phyloP scores from a whole-genome alignment of 495 filamentous ascomycete genomes.

The Talaromyces borbonicus region DNA sequence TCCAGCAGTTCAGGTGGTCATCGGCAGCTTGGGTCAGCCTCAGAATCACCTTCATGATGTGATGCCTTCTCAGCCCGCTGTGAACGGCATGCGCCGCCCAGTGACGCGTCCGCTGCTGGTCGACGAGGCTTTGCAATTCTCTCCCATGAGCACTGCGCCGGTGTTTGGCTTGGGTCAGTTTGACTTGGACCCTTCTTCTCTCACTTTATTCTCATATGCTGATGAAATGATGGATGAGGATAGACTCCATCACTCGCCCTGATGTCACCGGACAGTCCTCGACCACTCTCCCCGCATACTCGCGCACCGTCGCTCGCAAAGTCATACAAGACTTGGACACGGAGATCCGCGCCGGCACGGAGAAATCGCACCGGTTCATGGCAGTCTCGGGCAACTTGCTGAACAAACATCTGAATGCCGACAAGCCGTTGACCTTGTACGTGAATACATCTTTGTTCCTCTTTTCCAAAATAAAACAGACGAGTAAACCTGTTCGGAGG shows the following conservation, averaged over 20 bases:
- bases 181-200: constrained; percentile 7
- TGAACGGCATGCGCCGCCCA: constrained; percentile 13
- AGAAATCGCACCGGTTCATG: constrained; percentile 32
- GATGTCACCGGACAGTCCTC: constrained; percentile 34
- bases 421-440: constrained; percentile 65
- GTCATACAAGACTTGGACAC: constrained; percentile 29
- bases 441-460: constrained; percentile 14
- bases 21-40: constrained; percentile 29
- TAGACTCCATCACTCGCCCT: constrained; percentile 30
- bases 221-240: too few species aligned
- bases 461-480: too few species aligned
- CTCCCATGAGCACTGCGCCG: constrained; percentile 80
- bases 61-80: background rate
- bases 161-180: constrained; percentile 71
- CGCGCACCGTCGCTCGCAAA: constrained; percentile 35
- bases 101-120: constrained; percentile 46
- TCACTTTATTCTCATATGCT: constrained; percentile 6
- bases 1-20: constrained; percentile 36
- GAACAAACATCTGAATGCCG: constrained; percentile 51
- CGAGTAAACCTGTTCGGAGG: too few species aligned
- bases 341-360: constrained; percentile 28
- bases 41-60: constrained; percentile 13
- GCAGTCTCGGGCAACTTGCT: constrained; percentile 49
- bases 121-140: constrained; percentile 81
- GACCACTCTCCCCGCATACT: constrained; percentile 36